These are phyloP conservation scores for Setaria viridis DNA, from an alignment of 202 grass and related monocot genomes.

Conservation along the genomic window DNA sequence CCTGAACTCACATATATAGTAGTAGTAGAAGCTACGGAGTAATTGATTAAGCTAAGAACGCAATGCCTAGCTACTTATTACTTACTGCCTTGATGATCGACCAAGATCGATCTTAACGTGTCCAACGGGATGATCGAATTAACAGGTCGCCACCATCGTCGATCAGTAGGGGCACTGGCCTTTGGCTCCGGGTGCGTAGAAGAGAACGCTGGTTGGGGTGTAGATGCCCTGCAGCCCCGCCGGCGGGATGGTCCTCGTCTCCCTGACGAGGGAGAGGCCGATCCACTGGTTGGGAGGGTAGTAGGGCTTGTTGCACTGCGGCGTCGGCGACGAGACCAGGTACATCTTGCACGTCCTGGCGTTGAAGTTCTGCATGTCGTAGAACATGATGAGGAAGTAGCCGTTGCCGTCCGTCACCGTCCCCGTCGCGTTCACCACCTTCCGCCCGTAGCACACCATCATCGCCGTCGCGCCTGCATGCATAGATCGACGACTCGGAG, in stretches of 20 bases:
- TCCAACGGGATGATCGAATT: too few species aligned
- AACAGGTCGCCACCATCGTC: too few species aligned
- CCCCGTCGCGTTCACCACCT: conserved; percentile 57
- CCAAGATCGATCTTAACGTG: background rate
- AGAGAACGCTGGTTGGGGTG: conserved; percentile 60
- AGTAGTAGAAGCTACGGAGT: background rate
- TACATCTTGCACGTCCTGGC: conserved; percentile 55
- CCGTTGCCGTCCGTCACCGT: conserved; percentile 48
- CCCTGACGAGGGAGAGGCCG: conserved; percentile 55
- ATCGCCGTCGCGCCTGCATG: conserved; percentile 51
- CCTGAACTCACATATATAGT: background rate
- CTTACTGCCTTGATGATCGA: conserved; percentile 33
- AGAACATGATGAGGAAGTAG: conserved; percentile 65
- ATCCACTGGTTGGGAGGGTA: conserved; percentile 51
- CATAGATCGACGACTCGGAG: background rate
- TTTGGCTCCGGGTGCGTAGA: conserved; percentile 42
- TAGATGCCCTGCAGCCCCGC: conserved; percentile 53
- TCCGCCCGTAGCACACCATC: conserved; percentile 63
- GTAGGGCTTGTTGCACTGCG: conserved; percentile 49
- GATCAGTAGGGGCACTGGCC: conserved; percentile 52
- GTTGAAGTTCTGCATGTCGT: conserved; percentile 55
- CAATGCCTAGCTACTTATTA: conserved; percentile 16
- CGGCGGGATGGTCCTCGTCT: conserved; percentile 42
- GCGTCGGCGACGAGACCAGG: conserved; percentile 59
- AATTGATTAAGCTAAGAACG: conserved; percentile 1